Conservation (phyloP, 2,329 filamentous ascomycete species). For the Fusarium solani-melongenae region DNA sequence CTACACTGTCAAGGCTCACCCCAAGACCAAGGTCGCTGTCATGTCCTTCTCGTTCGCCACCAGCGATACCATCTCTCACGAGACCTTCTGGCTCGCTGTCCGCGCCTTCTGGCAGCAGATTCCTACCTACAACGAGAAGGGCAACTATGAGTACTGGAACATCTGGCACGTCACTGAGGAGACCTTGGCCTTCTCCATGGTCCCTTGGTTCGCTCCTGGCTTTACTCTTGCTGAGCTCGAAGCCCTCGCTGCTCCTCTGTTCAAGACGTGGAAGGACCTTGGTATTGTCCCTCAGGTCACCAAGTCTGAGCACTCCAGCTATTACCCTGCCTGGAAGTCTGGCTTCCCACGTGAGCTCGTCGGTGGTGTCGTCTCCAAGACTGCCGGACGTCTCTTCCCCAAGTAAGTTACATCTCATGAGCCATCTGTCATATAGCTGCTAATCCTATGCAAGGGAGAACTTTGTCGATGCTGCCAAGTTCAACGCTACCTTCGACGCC, state of each 20-base stretch:
- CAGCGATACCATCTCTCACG: conserved; percentile 15
- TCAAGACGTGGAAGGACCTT: conserved; percentile 22
- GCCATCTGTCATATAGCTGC: not conserved
- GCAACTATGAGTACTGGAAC: conserved; percentile 39
- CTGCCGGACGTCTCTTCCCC: conserved; percentile 38
- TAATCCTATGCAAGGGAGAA: conserved; percentile 9
- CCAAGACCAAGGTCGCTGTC: conserved; percentile 39
- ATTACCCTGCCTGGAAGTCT: conserved; percentile 32
- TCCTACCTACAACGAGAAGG: conserved; percentile 31
- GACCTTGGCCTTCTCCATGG: conserved; percentile 28
- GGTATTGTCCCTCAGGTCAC: conserved; percentile 19
- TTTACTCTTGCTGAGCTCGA: conserved; percentile 30
- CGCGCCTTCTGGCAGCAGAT: conserved; percentile 25
- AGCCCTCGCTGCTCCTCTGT: conserved; percentile 18
- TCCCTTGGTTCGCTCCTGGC: conserved; percentile 38
- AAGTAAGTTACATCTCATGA: conserved; percentile 3
- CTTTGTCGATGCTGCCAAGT: conserved; percentile 39
- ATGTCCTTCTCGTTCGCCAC: conserved; percentile 37
- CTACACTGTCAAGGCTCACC: conserved; percentile 54
- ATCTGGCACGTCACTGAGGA: conserved; percentile 20
- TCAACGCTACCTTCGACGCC: conserved; percentile 48
- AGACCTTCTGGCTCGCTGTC: conserved; percentile 34
- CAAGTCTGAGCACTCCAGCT: conserved; percentile 33
- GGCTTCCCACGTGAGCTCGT: conserved; percentile 32
- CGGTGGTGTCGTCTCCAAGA: conserved; percentile 24